Conservation (phyloP, 345 rosid species). For the Eucalyptus marginata region DNA sequence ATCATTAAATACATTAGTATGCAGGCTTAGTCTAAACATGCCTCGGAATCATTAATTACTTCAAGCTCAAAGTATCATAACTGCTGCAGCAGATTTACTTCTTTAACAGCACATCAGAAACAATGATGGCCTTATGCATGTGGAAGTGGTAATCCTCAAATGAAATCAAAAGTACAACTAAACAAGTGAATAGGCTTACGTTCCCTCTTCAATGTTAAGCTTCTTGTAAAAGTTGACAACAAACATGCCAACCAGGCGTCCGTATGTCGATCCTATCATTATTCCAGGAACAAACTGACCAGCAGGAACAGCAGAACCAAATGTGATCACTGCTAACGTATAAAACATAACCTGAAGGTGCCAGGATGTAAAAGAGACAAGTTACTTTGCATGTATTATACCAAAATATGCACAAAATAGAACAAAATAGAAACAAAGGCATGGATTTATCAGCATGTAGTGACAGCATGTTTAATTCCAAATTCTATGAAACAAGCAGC, state of each 20-base stretch:
- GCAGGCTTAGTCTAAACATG: neutral
- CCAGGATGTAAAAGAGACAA: neutral
- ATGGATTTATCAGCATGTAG: neutral
- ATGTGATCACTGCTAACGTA: constrained; percentile 81
- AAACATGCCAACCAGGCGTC: constrained; percentile 97
- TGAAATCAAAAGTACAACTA: neutral
- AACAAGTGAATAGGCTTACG: constrained; percentile 48
- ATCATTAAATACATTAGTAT: neutral
- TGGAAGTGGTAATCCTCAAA: neutral
- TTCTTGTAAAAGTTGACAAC: constrained; percentile 84
- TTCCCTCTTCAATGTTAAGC: constrained; percentile 96
- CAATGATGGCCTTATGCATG: neutral
- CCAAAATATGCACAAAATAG: neutral
- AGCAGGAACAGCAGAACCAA: constrained; percentile 97
- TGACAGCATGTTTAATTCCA: neutral
- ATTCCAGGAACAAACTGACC: constrained; percentile 99
- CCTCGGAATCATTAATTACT: neutral
- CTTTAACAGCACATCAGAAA: neutral
- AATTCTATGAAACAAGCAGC: neutral
- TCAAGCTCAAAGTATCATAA: neutral
- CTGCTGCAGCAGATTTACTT: neutral
- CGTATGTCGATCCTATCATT: constrained; percentile 98
- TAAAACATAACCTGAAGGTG: constrained; percentile 86
- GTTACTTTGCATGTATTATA: neutral
- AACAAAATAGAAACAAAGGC: neutral